Conservation (phyloP, 345 rosid species). For the Xanthoceras sorbifolium region DNA sequence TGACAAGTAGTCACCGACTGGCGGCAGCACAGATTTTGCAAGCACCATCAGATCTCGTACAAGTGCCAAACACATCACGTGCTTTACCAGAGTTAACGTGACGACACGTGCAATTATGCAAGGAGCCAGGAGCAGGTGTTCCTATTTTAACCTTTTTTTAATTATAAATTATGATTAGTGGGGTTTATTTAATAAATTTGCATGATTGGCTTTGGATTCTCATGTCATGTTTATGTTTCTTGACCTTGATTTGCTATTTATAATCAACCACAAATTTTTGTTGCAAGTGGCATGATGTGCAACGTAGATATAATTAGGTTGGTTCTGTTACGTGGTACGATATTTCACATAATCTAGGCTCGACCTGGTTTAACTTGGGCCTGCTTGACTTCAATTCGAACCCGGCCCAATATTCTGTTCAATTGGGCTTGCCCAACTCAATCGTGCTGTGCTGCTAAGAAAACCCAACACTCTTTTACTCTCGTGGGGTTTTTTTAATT, state of each 20-base stretch:
- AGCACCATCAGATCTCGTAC: neutral
- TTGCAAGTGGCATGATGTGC: no score
- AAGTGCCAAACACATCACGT: conserved; percentile 24
- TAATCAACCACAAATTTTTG: neutral
- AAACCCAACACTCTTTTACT: no score
- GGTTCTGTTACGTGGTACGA: neutral
- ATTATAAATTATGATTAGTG: neutral
- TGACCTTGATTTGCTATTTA: neutral
- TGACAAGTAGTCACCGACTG: neutral
- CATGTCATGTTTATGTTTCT: neutral
- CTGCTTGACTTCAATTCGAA: no score
- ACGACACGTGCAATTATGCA: conserved; percentile 9
- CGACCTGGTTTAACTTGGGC: neutral
- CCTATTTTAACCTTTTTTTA: neutral
- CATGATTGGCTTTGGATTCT: conserved; percentile 4
- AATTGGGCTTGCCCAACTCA: no score
- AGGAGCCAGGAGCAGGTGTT: neutral
- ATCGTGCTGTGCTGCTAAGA: no score
- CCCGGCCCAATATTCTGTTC: neutral
- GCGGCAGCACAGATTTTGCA: neutral
- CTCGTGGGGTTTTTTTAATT: no score
- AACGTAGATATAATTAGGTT: neutral
- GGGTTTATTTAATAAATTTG: neutral
- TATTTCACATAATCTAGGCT: neutral
- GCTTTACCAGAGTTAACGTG: conserved; percentile 17